Percentiles rank a stretch among this genome's conserved stretches.
phyloP scores from a whole-genome alignment of 768 basidiomycete species.

The Podaxis mareebaensis region DNA sequence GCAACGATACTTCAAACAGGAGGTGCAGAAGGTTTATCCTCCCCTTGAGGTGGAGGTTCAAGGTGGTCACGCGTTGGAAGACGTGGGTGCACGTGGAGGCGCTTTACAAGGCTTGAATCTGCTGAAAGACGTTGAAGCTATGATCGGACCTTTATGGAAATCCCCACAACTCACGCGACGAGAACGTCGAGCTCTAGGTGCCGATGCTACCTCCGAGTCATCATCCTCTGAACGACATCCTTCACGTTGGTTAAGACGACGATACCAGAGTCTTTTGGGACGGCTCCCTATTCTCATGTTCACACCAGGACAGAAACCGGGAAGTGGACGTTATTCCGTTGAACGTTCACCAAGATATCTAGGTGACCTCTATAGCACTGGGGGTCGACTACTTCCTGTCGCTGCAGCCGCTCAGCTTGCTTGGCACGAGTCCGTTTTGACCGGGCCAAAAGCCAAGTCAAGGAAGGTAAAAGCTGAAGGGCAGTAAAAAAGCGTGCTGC shows the following conservation, averaged over 20 bases:
- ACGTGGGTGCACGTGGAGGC: constrained; percentile 17
- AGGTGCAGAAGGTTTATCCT: constrained; percentile 56
- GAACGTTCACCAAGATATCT: constrained; percentile 32
- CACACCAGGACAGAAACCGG: constrained; percentile 17
- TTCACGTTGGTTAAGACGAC: constrained; percentile 50
- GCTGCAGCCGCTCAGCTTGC: constrained; percentile 30
- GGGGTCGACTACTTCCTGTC: constrained; percentile 26
- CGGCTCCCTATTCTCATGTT: constrained; percentile 58
- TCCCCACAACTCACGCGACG: constrained; percentile 34
- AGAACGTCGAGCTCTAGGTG: constrained; percentile 25
- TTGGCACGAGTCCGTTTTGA: constrained; percentile 31
- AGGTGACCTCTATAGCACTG: constrained; percentile 23
- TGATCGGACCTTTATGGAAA: constrained; percentile 37
- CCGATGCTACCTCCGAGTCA: not conserved
- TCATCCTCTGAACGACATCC: constrained; percentile 25
- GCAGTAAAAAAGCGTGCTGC: not conserved
- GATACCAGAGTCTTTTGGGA: constrained; percentile 62
- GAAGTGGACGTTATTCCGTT: constrained; percentile 28
- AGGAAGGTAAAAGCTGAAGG: constrained; percentile 9
- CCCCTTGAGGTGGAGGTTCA: constrained; percentile 54
- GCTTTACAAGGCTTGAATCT: constrained; percentile 29
- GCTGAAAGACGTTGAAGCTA: constrained; percentile 44
- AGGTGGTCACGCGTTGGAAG: constrained; percentile 14
- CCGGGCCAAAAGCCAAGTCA: constrained; percentile 4
- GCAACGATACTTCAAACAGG: constrained; percentile 60